Conservation (phyloP, 257 asterid genomes). For the Jacaranda copaia region DNA sequence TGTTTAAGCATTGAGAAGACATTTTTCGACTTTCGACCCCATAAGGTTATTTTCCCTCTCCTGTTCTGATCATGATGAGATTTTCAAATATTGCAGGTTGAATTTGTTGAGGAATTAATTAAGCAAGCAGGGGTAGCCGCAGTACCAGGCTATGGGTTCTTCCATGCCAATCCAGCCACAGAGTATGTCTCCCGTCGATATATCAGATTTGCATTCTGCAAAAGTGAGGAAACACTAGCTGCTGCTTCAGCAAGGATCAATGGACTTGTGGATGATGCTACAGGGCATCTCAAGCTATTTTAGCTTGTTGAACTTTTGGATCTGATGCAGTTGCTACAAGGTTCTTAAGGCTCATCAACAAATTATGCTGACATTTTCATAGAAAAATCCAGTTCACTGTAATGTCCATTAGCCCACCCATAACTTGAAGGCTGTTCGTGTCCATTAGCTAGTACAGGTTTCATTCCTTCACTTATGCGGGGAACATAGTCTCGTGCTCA, state of each 20-base stretch:
- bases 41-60: too few relatives aligned
- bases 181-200: slow-evolving; percentile 43
- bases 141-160: slow-evolving; percentile 88
- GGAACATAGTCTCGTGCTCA: too few relatives aligned
- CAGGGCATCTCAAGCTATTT: slow-evolving; percentile 61
- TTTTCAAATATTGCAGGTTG: slow-evolving; percentile 52
- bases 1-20: too few relatives aligned
- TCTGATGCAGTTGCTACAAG: not conserved
- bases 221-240: slow-evolving; percentile 65
- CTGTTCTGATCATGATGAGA: too few relatives aligned
- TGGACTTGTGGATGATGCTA: slow-evolving; percentile 41
- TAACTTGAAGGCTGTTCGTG: too few relatives aligned
- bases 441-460: too few relatives aligned
- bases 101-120: slow-evolving; percentile 76
- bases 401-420: too few relatives aligned
- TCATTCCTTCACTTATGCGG: too few relatives aligned
- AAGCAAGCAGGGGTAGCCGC: slow-evolving; percentile 89
- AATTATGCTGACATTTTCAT: not conserved
- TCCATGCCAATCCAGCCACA: slow-evolving; percentile 47
- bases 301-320: not conserved
- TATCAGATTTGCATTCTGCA: slow-evolving; percentile 90
- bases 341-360: not conserved
- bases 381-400: too few relatives aligned
- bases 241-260: slow-evolving; percentile 67
- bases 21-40: too few relatives aligned